Conservation (phyloP, 2,329 filamentous ascomycete species). For the Cordyceps militaris region DNA sequence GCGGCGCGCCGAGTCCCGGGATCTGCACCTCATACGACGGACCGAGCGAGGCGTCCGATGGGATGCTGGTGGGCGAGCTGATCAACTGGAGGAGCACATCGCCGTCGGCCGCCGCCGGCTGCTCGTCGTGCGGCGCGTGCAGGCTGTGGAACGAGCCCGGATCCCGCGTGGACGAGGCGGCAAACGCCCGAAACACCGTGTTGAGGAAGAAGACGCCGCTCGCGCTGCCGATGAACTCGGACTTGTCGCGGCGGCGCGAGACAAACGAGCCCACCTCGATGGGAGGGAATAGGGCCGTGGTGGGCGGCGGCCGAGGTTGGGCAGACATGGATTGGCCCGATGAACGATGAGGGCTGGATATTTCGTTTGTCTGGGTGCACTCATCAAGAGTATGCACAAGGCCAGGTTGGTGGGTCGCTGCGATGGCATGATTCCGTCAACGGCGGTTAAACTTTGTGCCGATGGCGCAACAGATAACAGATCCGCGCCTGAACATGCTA, state of each 20-base stretch:
- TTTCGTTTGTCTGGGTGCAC: too few species aligned
- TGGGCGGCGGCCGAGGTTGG: background rate
- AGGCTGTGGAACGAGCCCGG: background rate
- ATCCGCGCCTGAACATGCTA: too few species aligned
- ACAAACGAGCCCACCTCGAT: constrained; percentile 7
- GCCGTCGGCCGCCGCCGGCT: background rate
- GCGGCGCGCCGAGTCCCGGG: constrained; percentile 21
- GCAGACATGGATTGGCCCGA: background rate
- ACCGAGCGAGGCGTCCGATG: background rate
- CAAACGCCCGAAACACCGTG: constrained; percentile 45
- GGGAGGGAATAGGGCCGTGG: constrained; percentile 1
- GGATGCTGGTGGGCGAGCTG: background rate
- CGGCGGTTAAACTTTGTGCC: constrained; percentile 3
- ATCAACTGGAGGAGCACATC: background rate
- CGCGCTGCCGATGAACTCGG: constrained; percentile 45
- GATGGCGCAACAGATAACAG: too few species aligned
- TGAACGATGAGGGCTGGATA: too few species aligned
- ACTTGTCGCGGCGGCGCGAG: constrained; percentile 23
- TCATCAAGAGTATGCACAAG: background rate
- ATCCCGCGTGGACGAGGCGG: constrained; percentile 22
- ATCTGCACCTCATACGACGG: constrained; percentile 15
- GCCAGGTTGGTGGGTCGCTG: background rate
- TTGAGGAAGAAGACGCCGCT: constrained; percentile 48
- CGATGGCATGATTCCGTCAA: background rate
- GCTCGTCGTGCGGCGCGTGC: too few species aligned